A percentile compares a stretch with the other conserved stretches of the same genome.
These are phyloP conservation scores for Candida pseudoviswanathii DNA, from an alignment of 1,139 yeast species.

Conservation along the genomic window DNA sequence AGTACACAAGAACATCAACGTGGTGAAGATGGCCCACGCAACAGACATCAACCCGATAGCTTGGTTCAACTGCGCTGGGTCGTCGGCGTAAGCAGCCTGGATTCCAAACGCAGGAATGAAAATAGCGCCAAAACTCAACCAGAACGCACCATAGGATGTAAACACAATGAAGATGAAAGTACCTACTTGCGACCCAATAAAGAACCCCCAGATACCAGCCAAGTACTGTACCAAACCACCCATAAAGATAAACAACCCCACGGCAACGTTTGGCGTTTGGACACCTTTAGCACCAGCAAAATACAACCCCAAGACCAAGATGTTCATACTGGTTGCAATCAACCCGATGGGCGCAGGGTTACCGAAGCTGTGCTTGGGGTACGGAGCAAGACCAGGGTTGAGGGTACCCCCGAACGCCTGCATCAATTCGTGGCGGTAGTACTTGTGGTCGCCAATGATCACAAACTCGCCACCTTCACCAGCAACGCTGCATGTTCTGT, in stretches of 20 bases:
- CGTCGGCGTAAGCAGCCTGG: conserved; percentile 47
- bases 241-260: conserved; percentile 48
- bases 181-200: conserved; percentile 48
- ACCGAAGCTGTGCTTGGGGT: conserved; percentile 40
- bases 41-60: conserved; percentile 60
- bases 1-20: conserved; percentile 57
- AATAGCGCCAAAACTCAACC: conserved; percentile 67
- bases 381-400: conserved; percentile 34
- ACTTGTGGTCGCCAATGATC: conserved; percentile 34
- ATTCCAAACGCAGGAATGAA: conserved; percentile 58
- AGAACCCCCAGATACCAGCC: conserved; percentile 68
- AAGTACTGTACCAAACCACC: conserved; percentile 67
- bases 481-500: conserved; percentile 19
- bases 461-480: conserved; percentile 29
- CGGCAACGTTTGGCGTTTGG: conserved; percentile 34
- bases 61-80: conserved; percentile 44
- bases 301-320: conserved; percentile 47
- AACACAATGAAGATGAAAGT: conserved; percentile 66
- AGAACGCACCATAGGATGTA: conserved; percentile 72
- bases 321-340: conserved; percentile 33
- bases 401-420: conserved; percentile 39
- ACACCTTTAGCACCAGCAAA: conserved; percentile 44
- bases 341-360: conserved; percentile 68
- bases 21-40: conserved; percentile 67
- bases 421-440: conserved; percentile 39